phyloP scores from a whole-genome alignment of 306 rosid genomes.

The Prunus kanzakura region DNA sequence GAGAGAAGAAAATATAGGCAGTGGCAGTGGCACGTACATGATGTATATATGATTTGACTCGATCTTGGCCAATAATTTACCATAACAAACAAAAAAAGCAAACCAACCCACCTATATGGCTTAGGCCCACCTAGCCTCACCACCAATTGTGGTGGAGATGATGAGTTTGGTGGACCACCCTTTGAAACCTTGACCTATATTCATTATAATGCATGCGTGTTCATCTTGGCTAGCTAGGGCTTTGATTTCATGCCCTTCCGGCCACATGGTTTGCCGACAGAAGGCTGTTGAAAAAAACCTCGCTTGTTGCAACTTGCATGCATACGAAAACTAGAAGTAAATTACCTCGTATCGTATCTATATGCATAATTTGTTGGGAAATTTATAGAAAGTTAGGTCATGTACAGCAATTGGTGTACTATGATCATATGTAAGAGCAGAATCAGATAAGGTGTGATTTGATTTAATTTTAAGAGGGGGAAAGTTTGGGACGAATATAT shows the following conservation, averaged over 20 bases:
- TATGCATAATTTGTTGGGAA: too few species aligned
- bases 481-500: not conserved
- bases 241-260: too few species aligned
- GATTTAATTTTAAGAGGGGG: not conserved
- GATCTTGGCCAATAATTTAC: not conserved
- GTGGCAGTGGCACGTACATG: too few species aligned
- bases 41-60: not conserved
- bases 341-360: not conserved
- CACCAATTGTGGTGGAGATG: not conserved
- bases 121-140: not conserved
- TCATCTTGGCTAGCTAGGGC: not conserved
- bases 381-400: too few species aligned
- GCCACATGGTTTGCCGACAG: too few species aligned
- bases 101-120: too few species aligned
- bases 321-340: not conserved
- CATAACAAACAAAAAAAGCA: not conserved
- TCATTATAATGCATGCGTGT: not conserved
- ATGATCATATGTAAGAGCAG: not conserved
- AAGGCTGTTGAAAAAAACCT: too few species aligned
- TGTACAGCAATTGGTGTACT: not conserved
- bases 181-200: too few species aligned
- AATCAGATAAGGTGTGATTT: not conserved
- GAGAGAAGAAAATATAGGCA: not conserved
- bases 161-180: not conserved
- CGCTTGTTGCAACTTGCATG: not conserved